These are phyloP conservation scores for Rhizomucor miehei DNA, from an alignment of 371 early-diverging fungal genomes.

Conservation along the genomic window DNA sequence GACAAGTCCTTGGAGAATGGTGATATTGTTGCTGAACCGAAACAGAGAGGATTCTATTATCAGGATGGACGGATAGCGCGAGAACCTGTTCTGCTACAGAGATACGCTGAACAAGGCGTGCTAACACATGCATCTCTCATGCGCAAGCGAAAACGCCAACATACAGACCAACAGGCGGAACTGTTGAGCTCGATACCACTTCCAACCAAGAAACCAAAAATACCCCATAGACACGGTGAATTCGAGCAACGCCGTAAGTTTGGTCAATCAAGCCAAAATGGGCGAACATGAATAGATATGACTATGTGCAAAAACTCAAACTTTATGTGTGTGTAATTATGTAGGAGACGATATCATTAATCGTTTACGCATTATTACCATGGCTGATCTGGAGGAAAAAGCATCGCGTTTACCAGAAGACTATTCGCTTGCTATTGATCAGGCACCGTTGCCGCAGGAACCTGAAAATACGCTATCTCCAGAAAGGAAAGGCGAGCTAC, in stretches of 20 bases:
- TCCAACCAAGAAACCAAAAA: constrained; percentile 38
- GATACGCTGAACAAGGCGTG: constrained; percentile 36
- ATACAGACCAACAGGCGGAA: constrained; percentile 4
- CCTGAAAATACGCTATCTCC: constrained; percentile 14
- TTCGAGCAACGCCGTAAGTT: constrained; percentile 45
- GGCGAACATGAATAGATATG: no score
- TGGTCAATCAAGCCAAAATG: background rate
- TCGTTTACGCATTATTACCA: constrained; percentile 35
- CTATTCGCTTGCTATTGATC: constrained; percentile 33
- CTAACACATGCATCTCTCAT: constrained; percentile 28
- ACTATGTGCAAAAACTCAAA: no score
- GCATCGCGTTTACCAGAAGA: constrained; percentile 22
- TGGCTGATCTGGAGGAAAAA: constrained; percentile 42
- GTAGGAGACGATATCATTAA: constrained; percentile 46
- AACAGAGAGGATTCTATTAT: constrained; percentile 35
- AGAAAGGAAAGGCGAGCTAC: constrained; percentile 26
- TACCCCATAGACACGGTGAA: constrained; percentile 49
- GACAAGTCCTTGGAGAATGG: background rate
- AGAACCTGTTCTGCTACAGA: constrained; percentile 25
- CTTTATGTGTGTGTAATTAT: background rate
- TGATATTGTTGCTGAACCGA: constrained; percentile 23
- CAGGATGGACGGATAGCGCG: constrained; percentile 27
- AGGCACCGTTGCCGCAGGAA: constrained; percentile 12
- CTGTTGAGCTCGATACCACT: constrained; percentile 9
- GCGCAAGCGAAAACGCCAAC: constrained; percentile 23